Percentiles rank a stretch among this genome's conserved stretches.
phyloP scores from a whole-genome alignment of 805 yeast genomes.

The Candida manassasensis region DNA sequence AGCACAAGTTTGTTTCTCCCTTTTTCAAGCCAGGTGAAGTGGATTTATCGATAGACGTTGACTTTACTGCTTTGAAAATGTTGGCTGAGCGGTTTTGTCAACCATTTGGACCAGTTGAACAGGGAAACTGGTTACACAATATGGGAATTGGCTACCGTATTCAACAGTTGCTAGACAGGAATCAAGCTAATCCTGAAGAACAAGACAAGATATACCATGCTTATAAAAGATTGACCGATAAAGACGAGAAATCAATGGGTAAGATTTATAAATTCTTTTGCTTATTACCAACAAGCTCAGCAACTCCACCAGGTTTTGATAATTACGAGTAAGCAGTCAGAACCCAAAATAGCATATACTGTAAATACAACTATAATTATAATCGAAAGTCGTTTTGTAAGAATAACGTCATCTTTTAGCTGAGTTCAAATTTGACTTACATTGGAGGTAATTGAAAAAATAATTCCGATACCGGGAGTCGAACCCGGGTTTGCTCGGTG shows the following conservation, averaged over 20 bases:
- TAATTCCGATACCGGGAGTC: slow-evolving; percentile 85
- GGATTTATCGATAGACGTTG: slow-evolving; percentile 81
- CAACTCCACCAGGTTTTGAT: slow-evolving; percentile 52
- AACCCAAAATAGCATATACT: no score
- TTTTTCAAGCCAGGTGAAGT: slow-evolving; percentile 73
- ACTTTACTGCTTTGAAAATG: slow-evolving; percentile 53
- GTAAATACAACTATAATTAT: no score
- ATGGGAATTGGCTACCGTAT: slow-evolving; percentile 73
- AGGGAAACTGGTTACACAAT: slow-evolving; percentile 73
- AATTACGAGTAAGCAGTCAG: no score
- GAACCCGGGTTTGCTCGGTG: slow-evolving; percentile 68
- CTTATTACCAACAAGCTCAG: slow-evolving; percentile 43
- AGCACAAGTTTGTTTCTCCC: slow-evolving; percentile 72
- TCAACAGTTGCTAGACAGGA: slow-evolving; percentile 48
- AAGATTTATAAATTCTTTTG: slow-evolving; percentile 69
- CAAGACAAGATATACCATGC: slow-evolving; percentile 51
- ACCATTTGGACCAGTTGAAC: slow-evolving; percentile 59
- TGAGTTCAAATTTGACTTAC: no score
- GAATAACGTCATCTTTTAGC: no score
- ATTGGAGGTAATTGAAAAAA: no score
- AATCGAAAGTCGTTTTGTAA: no score
- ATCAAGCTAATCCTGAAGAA: slow-evolving; percentile 36
- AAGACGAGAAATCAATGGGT: slow-evolving; percentile 67
- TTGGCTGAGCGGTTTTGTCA: slow-evolving; percentile 11
- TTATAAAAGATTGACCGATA: slow-evolving; percentile 60